Conservation (phyloP, 2,329 filamentous ascomycete genomes). For the Graphium sp. region DNA sequence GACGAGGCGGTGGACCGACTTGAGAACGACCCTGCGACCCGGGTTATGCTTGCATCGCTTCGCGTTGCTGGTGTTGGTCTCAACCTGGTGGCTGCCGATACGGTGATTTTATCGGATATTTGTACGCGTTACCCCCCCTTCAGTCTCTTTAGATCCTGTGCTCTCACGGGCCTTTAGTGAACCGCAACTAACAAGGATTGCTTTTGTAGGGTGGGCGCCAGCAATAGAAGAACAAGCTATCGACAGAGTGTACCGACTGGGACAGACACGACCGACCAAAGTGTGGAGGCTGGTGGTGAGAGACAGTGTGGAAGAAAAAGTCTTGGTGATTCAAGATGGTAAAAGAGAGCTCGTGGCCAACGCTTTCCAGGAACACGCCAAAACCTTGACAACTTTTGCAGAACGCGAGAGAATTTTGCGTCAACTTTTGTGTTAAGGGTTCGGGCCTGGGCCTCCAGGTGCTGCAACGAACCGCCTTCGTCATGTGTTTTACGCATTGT, state of each 20-base stretch:
- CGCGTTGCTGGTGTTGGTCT: slow-evolving; percentile 73
- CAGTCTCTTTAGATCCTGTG: not conserved
- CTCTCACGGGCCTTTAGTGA: no score
- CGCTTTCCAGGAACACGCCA: slow-evolving; percentile 60
- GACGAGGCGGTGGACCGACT: slow-evolving; percentile 55
- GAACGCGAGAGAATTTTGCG: slow-evolving; percentile 1
- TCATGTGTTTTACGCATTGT: no score
- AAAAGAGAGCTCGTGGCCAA: slow-evolving; percentile 65
- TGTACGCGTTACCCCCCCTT: slow-evolving; percentile 25
- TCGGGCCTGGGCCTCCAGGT: no score
- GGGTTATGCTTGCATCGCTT: slow-evolving; percentile 67
- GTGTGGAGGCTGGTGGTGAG: slow-evolving; percentile 75
- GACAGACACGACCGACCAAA: slow-evolving; percentile 62
- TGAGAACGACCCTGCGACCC: slow-evolving; percentile 47
- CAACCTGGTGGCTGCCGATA: slow-evolving; percentile 73
- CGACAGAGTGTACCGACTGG: slow-evolving; percentile 73
- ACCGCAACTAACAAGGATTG: not conserved
- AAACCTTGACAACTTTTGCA: slow-evolving; percentile 2
- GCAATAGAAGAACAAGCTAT: slow-evolving; percentile 87
- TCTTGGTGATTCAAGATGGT: slow-evolving; percentile 59
- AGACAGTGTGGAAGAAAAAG: slow-evolving; percentile 62
- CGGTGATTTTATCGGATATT: slow-evolving; percentile 66
- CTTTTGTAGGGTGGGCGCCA: slow-evolving; percentile 62
- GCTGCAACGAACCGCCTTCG: no score
- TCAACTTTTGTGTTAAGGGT: no score